Conservation (phyloP, 192 early-diverging fungal species). For the Obelidium mucronatum region DNA sequence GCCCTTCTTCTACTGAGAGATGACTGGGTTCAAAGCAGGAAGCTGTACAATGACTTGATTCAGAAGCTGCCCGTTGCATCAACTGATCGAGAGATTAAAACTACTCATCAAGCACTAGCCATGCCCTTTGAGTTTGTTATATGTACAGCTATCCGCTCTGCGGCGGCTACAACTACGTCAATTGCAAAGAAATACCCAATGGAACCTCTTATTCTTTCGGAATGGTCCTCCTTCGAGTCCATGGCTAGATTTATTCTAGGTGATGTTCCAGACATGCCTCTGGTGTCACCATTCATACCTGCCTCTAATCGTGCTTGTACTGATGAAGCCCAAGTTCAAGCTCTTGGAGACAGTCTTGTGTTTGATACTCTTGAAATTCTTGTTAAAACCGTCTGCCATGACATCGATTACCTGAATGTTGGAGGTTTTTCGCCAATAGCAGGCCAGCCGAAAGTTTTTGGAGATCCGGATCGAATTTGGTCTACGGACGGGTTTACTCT, state of each 20-base stretch:
- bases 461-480: conserved; percentile 9
- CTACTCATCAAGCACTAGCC: conserved; percentile 14
- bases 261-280: conserved; percentile 3
- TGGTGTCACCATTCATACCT: neutral
- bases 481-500: neutral
- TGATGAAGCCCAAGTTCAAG: neutral
- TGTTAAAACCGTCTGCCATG: neutral
- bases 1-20: too few species aligned
- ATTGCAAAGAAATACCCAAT: neutral
- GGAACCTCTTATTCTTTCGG: conserved; percentile 5
- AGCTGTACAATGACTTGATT: too few species aligned
- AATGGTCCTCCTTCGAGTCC: conserved; percentile 7
- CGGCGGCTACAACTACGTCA: neutral
- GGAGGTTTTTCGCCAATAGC: neutral
- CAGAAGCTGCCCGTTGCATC: too few species aligned
- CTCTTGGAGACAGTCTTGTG: neutral
- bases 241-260: neutral
- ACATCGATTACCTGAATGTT: neutral
- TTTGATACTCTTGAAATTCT: conserved; percentile 11
- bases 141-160: neutral
- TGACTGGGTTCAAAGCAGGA: too few species aligned
- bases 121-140: conserved; percentile 2
- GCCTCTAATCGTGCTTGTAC: neutral
- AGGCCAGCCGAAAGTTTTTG: neutral
- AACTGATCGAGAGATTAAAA: neutral